A percentile compares a stretch with the other conserved stretches of the same genome.
Conservation (phyloP, 2,329 filamentous ascomycete species). For the Pseudogymnoascus sp. region DNA sequence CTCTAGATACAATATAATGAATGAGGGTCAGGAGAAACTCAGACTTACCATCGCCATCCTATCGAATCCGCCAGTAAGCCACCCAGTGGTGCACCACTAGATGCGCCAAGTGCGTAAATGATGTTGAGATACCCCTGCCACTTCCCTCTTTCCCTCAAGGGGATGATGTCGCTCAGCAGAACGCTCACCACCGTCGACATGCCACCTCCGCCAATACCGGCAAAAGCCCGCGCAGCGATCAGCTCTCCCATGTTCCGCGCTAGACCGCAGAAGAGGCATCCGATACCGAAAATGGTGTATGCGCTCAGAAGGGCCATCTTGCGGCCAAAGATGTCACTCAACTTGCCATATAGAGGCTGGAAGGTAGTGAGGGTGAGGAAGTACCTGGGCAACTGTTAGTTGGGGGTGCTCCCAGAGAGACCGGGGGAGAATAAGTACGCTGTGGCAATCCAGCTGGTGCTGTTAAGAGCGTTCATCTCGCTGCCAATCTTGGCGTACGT, state of each 20-base stretch:
- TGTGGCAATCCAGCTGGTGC: conserved; percentile 69
- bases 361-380: conserved; percentile 70
- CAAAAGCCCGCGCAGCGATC: conserved; percentile 52
- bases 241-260: conserved; percentile 59
- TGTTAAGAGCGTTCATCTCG: conserved; percentile 67
- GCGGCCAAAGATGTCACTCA: conserved; percentile 65
- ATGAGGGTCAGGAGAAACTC: conserved; percentile 13
- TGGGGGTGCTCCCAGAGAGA: neutral
- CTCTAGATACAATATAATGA: neutral
- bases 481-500: conserved; percentile 73
- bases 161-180: conserved; percentile 64
- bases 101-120: conserved; percentile 62
- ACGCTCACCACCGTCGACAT: conserved; percentile 67
- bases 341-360: conserved; percentile 67
- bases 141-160: conserved; percentile 61
- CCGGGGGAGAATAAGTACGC: conserved; percentile 29
- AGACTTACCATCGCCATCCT: conserved; percentile 64
- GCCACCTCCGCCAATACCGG: conserved; percentile 62
- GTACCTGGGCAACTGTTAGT: conserved; percentile 41
- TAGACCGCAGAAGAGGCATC: conserved; percentile 58
- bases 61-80: conserved; percentile 66
- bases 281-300: conserved; percentile 58
- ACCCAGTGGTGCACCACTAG: conserved; percentile 62
- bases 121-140: conserved; percentile 73
- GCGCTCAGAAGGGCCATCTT: conserved; percentile 60